phyloP scores from a whole-genome alignment of 1,284 basidiomycete genomes.

The Cutaneotrichosporon spelunceum region DNA sequence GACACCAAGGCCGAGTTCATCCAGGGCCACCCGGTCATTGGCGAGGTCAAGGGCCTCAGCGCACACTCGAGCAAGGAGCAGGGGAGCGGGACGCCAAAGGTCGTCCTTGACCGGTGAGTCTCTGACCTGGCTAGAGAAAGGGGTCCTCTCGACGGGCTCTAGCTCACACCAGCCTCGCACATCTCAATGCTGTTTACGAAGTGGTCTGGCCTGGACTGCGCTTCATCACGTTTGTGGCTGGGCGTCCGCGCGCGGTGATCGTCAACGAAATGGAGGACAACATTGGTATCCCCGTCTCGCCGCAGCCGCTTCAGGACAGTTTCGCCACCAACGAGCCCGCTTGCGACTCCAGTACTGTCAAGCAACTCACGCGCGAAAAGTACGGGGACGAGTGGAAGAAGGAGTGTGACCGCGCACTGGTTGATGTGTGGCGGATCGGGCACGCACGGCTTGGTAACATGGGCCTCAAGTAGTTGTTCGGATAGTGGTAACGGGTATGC shows the following conservation, averaged over 20 bases:
- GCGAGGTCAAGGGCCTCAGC: constrained; percentile 65
- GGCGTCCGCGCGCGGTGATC: constrained; percentile 66
- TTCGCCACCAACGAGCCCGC: constrained; percentile 48
- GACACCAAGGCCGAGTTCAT: constrained; percentile 66
- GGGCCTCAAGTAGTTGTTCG: constrained; percentile 30
- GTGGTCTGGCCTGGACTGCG: constrained; percentile 66
- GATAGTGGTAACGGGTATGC: background rate
- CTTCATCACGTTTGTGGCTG: constrained; percentile 89
- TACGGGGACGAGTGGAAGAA: constrained; percentile 55
- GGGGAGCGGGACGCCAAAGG: constrained; percentile 49
- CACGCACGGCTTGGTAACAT: constrained; percentile 57
- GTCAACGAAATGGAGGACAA: constrained; percentile 72
- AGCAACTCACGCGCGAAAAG: constrained; percentile 24
- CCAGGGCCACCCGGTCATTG: constrained; percentile 80
- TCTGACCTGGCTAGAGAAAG: no score
- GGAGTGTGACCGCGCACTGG: constrained; percentile 69
- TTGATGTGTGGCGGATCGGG: constrained; percentile 70
- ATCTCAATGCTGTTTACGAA: constrained; percentile 77
- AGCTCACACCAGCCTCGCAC: constrained; percentile 40
- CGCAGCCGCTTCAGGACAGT: constrained; percentile 33
- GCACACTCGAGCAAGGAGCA: constrained; percentile 74
- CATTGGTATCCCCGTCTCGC: constrained; percentile 51
- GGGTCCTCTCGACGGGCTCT: no score
- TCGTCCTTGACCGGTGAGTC: constrained; percentile 44
- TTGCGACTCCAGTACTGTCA: constrained; percentile 48